Evolutionary conservation across 192 early-diverging fungal genomes (phyloP), one percentile per base, ranked within the genome.

Genomic region (Podila epicladia): DNA sequence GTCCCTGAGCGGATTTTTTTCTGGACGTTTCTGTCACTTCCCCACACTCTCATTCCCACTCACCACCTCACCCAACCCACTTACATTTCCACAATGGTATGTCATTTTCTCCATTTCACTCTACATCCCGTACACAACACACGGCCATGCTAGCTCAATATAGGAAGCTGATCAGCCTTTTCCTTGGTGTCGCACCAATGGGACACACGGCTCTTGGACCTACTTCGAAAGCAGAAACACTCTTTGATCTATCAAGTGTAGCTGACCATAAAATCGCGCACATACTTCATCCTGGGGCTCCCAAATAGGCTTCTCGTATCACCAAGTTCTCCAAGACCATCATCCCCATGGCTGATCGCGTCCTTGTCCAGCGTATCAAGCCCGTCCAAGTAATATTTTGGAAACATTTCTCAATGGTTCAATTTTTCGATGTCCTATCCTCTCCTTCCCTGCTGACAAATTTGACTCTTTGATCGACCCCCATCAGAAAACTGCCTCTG

Each of bases 321-420:
- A 67, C 77, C 50, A 80, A 73, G 77, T 80, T 80, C 71, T 73
- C 77, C 70, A 96, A 95, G 91, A 91, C 92, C 67, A 95, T 99
- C 82, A 89, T 98, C 64, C 98, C 98, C 63, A 93, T 99, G 82
- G 93, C 98, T 74, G 98, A 99, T 91, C 94, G 98, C 67, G 96
- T 99, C 62, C 93, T 99, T 49, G 90, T 99, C 69, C 94, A 99
- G 89, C 95, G 97, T 69, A 84, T 99, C 84, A 99, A 99, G 91
- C 92, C 97, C 50, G 87, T 89, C 60, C 91, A 94, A 88, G 94
- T 94, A 86, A 8, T 37, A 35, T 37, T 35, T 29, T 59, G 13
- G 41, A 3, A 45, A 45, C 12, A 45, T 49, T 50, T 65, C 28
- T 11, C 35, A 37, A 37, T 37, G 35, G 35, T 37, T 37, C 9